Conservation (phyloP, 1,284 basidiomycete species). For the Apiotrichum porosum region DNA sequence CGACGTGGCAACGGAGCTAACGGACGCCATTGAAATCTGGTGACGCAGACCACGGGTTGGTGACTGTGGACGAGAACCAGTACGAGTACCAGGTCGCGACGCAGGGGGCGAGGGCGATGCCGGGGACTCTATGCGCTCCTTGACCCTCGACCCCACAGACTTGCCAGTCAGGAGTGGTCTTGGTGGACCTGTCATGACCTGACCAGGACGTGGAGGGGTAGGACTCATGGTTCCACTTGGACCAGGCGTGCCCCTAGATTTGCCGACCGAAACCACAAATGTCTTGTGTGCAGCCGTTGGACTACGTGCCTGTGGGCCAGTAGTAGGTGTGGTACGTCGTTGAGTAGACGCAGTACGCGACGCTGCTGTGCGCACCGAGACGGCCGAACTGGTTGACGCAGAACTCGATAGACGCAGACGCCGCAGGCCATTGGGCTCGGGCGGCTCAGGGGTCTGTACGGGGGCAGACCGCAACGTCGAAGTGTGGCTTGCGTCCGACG, state of each 20-base stretch:
- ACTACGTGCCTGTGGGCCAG: constrained; percentile 25
- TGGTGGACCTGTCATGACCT: constrained; percentile 21
- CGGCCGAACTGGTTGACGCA: constrained; percentile 25
- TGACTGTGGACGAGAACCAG: too few species aligned
- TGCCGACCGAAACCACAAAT: constrained; percentile 22
- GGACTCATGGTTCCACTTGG: constrained; percentile 15
- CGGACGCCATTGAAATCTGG: constrained; percentile 7
- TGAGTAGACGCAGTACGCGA: background rate
- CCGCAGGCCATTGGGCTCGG: constrained; percentile 27
- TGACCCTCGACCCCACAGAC: too few species aligned
- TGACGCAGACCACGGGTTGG: background rate
- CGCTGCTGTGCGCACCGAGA: constrained; percentile 4
- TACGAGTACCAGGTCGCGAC: background rate
- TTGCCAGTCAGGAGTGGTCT: constrained; percentile 39
- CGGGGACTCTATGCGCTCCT: too few species aligned
- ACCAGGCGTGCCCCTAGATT: background rate
- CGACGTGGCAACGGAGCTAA: constrained; percentile 1
- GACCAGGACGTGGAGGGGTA: constrained; percentile 12
- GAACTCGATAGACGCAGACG: constrained; percentile 32
- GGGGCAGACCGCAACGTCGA: constrained; percentile 2
- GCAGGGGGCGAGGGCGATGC: background rate
- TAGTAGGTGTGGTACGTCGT: constrained; percentile 2
- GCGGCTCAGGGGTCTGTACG: constrained; percentile 4
- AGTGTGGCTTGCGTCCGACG: background rate
- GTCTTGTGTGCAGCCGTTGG: constrained; percentile 30